phyloP scores from a whole-genome alignment of 179 eudicot genomes.

The Beta lomatogona region DNA sequence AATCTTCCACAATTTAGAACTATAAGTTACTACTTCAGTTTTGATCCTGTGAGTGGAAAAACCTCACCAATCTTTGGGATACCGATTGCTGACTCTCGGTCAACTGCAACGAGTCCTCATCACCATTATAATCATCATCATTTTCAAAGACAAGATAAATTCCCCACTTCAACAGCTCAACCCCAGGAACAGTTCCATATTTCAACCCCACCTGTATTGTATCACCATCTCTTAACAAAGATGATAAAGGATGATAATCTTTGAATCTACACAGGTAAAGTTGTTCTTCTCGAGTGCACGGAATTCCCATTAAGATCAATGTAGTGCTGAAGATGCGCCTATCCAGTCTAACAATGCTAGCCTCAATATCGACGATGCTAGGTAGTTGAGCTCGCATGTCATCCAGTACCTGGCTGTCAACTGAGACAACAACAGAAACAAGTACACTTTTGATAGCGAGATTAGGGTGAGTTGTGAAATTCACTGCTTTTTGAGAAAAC shows the following conservation, averaged over 20 bases:
- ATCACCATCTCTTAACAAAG: slow-evolving; percentile 47
- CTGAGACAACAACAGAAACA: slow-evolving; percentile 46
- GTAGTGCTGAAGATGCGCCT: slow-evolving; percentile 22
- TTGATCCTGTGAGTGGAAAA: slow-evolving; percentile 30
- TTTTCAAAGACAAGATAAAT: slow-evolving; percentile 50
- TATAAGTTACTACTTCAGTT: no score
- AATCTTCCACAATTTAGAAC: no score
- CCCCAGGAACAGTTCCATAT: slow-evolving; percentile 21
- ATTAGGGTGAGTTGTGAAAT: slow-evolving; percentile 35
- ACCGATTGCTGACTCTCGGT: slow-evolving; percentile 36
- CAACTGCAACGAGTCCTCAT: slow-evolving; percentile 39
- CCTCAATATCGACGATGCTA: slow-evolving; percentile 31
- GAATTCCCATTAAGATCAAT: slow-evolving; percentile 42
- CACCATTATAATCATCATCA: slow-evolving; percentile 57
- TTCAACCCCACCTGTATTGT: slow-evolving; percentile 31
- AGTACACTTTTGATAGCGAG: slow-evolving; percentile 43
- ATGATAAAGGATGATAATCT: slow-evolving; percentile 41
- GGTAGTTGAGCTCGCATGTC: slow-evolving; percentile 27
- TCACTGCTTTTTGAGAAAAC: slow-evolving; percentile 28
- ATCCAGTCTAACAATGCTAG: slow-evolving; percentile 37
- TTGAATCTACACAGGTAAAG: slow-evolving; percentile 49
- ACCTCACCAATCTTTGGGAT: slow-evolving; percentile 42
- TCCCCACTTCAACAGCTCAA: slow-evolving; percentile 50
- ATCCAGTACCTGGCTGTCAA: slow-evolving; percentile 30
- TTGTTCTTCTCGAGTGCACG: slow-evolving; percentile 48